Conservation (phyloP, 2,329 filamentous ascomycete species). For the Penicillium corylophilum region DNA sequence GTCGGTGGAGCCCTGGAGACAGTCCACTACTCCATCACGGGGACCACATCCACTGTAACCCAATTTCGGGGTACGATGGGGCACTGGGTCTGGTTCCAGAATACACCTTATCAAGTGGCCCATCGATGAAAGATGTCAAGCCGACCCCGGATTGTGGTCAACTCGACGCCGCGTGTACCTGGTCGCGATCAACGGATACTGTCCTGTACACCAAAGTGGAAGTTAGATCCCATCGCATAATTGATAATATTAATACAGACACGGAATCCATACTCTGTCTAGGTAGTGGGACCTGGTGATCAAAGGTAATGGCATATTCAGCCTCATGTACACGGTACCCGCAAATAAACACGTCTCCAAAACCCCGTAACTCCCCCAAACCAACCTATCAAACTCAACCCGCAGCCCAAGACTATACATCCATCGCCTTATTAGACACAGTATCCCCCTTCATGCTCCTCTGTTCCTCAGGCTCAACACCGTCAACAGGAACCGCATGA, state of each 20-base stretch:
- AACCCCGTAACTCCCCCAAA: background rate
- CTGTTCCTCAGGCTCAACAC: slow-evolving; percentile 14
- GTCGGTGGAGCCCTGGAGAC: slow-evolving; percentile 15
- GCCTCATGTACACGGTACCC: background rate
- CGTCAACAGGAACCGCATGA: slow-evolving; percentile 28
- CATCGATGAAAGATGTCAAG: background rate
- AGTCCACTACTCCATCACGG: slow-evolving; percentile 14
- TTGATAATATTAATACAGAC: background rate
- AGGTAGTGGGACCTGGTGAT: background rate
- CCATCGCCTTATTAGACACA: slow-evolving; percentile 10
- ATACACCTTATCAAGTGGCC: slow-evolving; percentile 1
- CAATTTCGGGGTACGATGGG: slow-evolving; percentile 15
- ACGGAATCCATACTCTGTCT: background rate
- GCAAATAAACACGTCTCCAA: background rate
- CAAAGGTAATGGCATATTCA: background rate
- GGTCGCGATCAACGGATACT: background rate
- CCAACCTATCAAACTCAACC: background rate
- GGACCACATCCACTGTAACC: slow-evolving; percentile 12
- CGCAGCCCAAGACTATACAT: background rate
- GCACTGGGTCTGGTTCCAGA: slow-evolving; percentile 14
- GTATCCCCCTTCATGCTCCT: slow-evolving; percentile 1
- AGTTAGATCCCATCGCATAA: background rate
- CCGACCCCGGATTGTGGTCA: background rate
- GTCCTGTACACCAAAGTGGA: background rate
- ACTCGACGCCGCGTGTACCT: background rate